Evolutionary conservation across 2,329 filamentous ascomycete genomes (phyloP).

Genomic region (Colletotrichum aenigma): DNA sequence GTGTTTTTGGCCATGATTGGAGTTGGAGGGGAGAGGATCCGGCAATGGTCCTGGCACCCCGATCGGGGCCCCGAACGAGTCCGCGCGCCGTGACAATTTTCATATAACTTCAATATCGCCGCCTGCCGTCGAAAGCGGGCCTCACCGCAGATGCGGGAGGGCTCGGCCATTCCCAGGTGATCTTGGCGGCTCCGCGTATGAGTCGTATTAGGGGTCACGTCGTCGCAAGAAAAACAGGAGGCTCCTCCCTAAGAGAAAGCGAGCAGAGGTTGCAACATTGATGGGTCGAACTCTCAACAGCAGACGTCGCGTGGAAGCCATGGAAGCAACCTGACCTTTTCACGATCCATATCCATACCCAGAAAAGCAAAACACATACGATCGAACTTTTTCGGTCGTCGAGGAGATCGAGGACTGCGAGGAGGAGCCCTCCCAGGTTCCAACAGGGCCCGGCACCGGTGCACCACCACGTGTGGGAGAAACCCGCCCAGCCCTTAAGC

Average conservation of each 20-base stretch:
- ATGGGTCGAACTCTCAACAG: background rate
- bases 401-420: background rate
- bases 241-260: background rate
- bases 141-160: background rate
- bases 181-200: background rate
- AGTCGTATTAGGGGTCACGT: background rate
- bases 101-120: background rate
- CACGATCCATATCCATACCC: too few relatives aligned
- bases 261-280: background rate
- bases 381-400: background rate
- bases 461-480: background rate
- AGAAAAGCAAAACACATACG: background rate
- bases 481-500: background rate
- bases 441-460: background rate
- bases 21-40: background rate
- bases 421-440: background rate
- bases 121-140: constrained; percentile 1
- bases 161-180: background rate
- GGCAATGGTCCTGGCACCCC: background rate
- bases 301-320: background rate
- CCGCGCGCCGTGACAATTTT: background rate
- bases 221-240: background rate
- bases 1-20: background rate
- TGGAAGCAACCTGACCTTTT: background rate
- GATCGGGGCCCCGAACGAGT: background rate